Conservation (phyloP, 768 basidiomycete species). For the Boletus rubropictus region DNA sequence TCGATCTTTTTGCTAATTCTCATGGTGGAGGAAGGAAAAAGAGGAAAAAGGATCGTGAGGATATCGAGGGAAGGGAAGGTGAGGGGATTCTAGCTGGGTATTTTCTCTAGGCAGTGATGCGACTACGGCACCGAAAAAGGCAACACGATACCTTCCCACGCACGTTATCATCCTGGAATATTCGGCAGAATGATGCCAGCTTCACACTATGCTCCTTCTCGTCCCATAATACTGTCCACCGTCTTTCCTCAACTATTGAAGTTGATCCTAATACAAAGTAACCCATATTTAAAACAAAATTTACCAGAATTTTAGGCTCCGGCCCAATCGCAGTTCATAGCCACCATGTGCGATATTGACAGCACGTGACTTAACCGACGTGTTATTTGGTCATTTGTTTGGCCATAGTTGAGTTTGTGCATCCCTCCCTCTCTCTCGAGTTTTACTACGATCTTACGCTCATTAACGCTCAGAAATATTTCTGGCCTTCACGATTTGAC, state of each 20-base stretch:
- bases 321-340: too few relatives aligned
- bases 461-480: conserved; percentile 22
- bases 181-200: too few relatives aligned
- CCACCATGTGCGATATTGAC: not conserved
- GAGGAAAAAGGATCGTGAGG: conserved; percentile 21
- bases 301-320: too few relatives aligned
- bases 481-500: conserved; percentile 23
- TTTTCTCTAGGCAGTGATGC: conserved; percentile 12
- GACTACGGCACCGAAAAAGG: too few relatives aligned
- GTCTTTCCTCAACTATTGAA: too few relatives aligned
- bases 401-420: conserved; percentile 32
- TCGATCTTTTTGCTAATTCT: conserved; percentile 94
- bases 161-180: too few relatives aligned
- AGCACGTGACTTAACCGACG: conserved; percentile 19
- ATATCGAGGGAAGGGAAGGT: conserved; percentile 1
- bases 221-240: too few relatives aligned
- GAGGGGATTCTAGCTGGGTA: conserved; percentile 11
- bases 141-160: too few relatives aligned
- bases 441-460: conserved; percentile 18
- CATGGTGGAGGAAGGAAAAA: conserved; percentile 43
- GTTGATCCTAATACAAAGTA: too few relatives aligned
- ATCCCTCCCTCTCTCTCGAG: not conserved
- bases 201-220: too few relatives aligned
- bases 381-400: conserved; percentile 39
- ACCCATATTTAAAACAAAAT: too few relatives aligned